phyloP scores from a whole-genome alignment of 108 stramenopile species.

The Fistulifera pelliculosa region DNA sequence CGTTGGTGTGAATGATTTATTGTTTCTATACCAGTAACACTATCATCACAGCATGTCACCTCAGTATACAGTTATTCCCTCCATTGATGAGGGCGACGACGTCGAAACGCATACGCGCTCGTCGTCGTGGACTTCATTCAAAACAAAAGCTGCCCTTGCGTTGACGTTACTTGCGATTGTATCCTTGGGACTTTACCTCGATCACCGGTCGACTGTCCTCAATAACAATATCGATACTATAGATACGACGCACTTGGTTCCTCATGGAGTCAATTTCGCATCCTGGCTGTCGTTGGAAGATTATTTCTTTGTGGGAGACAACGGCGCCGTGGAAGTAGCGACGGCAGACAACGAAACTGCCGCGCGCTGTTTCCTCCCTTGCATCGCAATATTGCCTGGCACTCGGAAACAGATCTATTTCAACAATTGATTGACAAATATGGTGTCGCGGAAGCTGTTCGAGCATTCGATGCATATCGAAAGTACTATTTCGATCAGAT shows the following conservation, averaged over 20 bases:
- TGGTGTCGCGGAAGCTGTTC: conserved; percentile 31
- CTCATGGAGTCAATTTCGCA: conserved; percentile 59
- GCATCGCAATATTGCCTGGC: conserved; percentile 35
- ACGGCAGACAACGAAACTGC: conserved; percentile 37
- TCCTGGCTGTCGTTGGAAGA: conserved; percentile 78
- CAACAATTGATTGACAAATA: conserved; percentile 15
- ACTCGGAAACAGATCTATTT: conserved; percentile 64
- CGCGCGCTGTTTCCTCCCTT: conserved; percentile 53
- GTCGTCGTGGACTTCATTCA: no score
- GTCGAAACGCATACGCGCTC: no score
- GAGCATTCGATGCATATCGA: conserved; percentile 52
- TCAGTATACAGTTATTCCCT: no score
- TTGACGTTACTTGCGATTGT: no score
- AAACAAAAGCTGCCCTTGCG: no score
- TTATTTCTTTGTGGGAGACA: conserved; percentile 57
- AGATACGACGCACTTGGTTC: conserved; percentile 18
- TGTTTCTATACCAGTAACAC: no score
- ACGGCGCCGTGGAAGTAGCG: conserved; percentile 63
- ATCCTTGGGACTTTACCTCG: no score
- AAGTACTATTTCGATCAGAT: conserved; percentile 39
- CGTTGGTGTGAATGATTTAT: no score
- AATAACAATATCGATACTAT: conserved; percentile 27
- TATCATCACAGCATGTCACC: no score
- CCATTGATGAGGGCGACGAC: no score
- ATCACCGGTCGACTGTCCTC: no score